Base-by-base conservation (phyloP, 208 protist species). In the Trypanosoma platydactyli region DNA sequence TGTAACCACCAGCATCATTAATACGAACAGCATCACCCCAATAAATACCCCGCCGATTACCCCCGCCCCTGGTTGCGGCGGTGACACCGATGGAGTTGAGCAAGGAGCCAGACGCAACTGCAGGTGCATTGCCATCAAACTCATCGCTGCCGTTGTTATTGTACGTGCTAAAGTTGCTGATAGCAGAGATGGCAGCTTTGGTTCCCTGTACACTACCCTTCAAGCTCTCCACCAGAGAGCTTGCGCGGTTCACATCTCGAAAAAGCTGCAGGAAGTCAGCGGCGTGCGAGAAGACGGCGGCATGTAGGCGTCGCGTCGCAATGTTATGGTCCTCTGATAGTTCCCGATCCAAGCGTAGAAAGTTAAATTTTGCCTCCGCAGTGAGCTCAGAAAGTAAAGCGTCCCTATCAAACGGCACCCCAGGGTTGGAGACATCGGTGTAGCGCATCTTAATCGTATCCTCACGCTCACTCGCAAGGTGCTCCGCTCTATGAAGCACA, bases 181-280 rank as follows among this genome's bases (percentile, higher is more conserved):
- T 89, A 33, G 73, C 54, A 9, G 89, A 89, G 60, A 95, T 93
- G 38, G 80, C 73, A 0, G 84, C 76, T 71, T 95, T 95, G 12
- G 83, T 95, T 56, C 79, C 78, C 64, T 93, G 86, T 58, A 95
- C 89, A 29, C 84, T 83, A n/a, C 75, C 71, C 74, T 95, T 95
- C 33, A 95, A 77, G 16, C 68, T 77, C 71, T 93, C 83, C 9
- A 93, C 86, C 20, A 92, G 74, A 12, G 71, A 66, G 42, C 82
- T 89, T 22, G 89, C 80, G 7, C 73, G 66, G 20, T 89, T 83
- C 11, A 95, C 89, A 55, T 95, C 86, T 59, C 85, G 79, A 57
- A 95, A 95, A 12, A 95, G 71, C 16, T 83, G 73, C 24, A 95
- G 54, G 64, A 95, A 95, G 75, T 86, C 83, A 38, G 82, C 82